Conservation (phyloP, 2,329 filamentous ascomycete species). For the Cadophora sp. region DNA sequence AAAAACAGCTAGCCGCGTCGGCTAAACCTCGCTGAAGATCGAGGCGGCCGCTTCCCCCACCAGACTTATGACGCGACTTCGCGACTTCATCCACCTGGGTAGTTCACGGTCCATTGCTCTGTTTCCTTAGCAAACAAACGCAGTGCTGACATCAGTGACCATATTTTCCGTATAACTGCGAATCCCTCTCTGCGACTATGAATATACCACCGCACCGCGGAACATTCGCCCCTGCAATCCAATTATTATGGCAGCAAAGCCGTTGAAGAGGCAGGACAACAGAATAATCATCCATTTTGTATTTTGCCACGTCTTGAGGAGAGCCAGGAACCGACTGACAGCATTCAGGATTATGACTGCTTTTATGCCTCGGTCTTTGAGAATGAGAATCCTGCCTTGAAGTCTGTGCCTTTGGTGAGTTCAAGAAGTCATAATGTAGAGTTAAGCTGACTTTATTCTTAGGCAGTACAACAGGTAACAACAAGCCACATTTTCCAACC, state of each 20-base stretch:
- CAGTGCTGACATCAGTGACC: not conserved
- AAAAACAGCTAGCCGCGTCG: not conserved
- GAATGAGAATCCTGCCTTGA: slow-evolving; percentile 76
- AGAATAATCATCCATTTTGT: slow-evolving; percentile 67
- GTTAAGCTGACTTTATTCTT: slow-evolving; percentile 31
- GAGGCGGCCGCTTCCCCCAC: not conserved
- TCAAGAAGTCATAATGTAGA: slow-evolving; percentile 57
- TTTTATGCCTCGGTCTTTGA: slow-evolving; percentile 93
- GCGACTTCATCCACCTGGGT: not conserved
- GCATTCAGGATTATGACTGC: slow-evolving; percentile 76
- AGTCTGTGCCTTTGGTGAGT: slow-evolving; percentile 77
- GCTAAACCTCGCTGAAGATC: slow-evolving; percentile 1
- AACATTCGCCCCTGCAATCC: slow-evolving; percentile 14
- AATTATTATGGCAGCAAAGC: slow-evolving; percentile 25
- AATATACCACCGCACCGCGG: slow-evolving; percentile 23
- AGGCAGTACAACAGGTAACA: slow-evolving; percentile 46
- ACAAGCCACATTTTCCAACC: slow-evolving; percentile 14
- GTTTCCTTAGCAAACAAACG: not conserved
- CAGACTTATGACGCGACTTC: not conserved
- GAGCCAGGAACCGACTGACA: slow-evolving; percentile 20
- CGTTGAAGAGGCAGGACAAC: slow-evolving; percentile 27
- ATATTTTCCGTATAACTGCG: not conserved
- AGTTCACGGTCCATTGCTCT: not conserved
- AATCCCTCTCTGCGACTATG: slow-evolving; percentile 21
- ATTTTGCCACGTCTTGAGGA: slow-evolving; percentile 18